Evolutionary conservation across 2,329 filamentous ascomycete species (phyloP).

Genomic region (Metarhizium robertsii): DNA sequence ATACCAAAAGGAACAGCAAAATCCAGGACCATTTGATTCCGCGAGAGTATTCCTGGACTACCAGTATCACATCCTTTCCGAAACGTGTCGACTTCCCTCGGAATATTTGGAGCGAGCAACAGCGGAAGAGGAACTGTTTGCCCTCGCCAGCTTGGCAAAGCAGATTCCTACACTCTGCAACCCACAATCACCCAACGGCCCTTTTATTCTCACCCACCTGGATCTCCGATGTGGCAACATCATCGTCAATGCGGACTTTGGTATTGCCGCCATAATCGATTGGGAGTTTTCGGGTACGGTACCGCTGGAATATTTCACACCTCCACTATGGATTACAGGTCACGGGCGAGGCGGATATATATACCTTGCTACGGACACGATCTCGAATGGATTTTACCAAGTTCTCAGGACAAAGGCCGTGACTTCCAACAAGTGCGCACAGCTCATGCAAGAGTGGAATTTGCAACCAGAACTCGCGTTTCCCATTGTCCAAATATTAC

Average conservation of each 20-base stretch:
- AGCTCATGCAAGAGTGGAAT: background rate
- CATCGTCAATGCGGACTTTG: conserved; percentile 13
- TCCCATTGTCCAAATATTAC: background rate
- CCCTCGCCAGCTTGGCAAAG: conserved; percentile 5
- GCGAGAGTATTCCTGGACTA: conserved; percentile 4
- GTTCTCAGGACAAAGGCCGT: background rate
- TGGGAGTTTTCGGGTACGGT: conserved; percentile 14
- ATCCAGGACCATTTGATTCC: background rate
- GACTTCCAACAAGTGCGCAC: background rate
- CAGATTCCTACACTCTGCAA: background rate
- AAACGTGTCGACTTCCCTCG: conserved; percentile 7
- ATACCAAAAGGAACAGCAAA: background rate
- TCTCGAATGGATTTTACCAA: background rate
- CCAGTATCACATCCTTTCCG: conserved; percentile 5
- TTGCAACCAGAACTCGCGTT: background rate
- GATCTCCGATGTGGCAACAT: conserved; percentile 13
- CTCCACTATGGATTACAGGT: conserved; percentile 11
- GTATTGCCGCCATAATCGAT: conserved; percentile 14
- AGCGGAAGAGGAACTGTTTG: conserved; percentile 9
- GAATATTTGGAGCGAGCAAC: conserved; percentile 3
- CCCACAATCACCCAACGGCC: background rate
- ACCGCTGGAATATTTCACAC: conserved; percentile 8
- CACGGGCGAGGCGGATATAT: background rate
- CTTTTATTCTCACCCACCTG: conserved; percentile 10
- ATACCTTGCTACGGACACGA: background rate